Percentiles rank a stretch among this genome's conserved stretches.
Conservation (phyloP, 108 stramenopile species). For the Discostella stelligeroides region DNA sequence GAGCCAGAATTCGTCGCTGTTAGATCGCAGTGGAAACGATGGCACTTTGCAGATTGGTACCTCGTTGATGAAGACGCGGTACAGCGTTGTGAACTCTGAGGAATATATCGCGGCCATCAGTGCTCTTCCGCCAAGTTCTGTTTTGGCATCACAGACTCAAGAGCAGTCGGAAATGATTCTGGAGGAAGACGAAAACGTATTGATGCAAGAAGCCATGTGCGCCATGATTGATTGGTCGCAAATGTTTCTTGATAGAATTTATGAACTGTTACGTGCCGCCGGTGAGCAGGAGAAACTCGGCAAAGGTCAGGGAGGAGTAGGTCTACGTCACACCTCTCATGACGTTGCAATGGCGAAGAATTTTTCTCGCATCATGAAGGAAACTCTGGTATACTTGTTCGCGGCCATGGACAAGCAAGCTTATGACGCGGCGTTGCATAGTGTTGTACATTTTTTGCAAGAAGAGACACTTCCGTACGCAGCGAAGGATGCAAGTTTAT, state of each 20-base stretch:
- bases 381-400: conserved; percentile 78
- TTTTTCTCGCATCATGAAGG: conserved; percentile 79
- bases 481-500: conserved; percentile 73
- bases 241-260: conserved; percentile 84
- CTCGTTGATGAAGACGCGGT: conserved; percentile 52
- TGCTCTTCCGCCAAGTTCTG: conserved; percentile 61
- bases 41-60: conserved; percentile 61
- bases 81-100: conserved; percentile 38
- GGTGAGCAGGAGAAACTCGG: conserved; percentile 84
- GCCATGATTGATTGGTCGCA: conserved; percentile 84
- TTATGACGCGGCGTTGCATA: conserved; percentile 59
- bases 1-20: conserved; percentile 3
- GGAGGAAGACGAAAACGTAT: conserved; percentile 37
- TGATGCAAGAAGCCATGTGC: conserved; percentile 67
- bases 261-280: conserved; percentile 73
- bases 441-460: conserved; percentile 66
- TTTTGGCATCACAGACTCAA: conserved; percentile 43
- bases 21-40: conserved; percentile 14
- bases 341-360: conserved; percentile 82
- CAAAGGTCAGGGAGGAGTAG: conserved; percentile 70
- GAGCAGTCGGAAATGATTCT: conserved; percentile 38
- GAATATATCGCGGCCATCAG: conserved; percentile 61
- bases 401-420: conserved; percentile 74
- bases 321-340: conserved; percentile 69
- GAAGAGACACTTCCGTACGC: conserved; percentile 83